Evolutionary conservation across 2,329 filamentous ascomycete genomes (phyloP).

Genomic region (Fusarium annulatum): DNA sequence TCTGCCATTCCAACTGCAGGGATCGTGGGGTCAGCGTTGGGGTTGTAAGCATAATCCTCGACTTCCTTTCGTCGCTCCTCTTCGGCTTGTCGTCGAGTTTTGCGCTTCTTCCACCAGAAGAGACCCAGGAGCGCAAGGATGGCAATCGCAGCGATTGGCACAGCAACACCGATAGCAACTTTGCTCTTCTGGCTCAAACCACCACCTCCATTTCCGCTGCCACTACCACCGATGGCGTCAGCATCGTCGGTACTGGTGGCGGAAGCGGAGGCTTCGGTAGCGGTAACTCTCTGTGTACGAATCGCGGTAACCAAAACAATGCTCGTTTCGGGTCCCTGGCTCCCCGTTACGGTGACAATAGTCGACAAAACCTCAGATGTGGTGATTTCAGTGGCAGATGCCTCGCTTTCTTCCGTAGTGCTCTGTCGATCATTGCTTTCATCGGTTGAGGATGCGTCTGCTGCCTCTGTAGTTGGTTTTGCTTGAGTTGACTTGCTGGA

Average conservation of each 20-base stretch:
- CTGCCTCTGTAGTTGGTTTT: slow-evolving; percentile 21
- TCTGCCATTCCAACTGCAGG: slow-evolving; percentile 61
- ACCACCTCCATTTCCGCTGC: slow-evolving; percentile 52
- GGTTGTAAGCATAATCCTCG: slow-evolving; percentile 97
- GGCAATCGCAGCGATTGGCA: slow-evolving; percentile 90
- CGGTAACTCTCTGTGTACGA: slow-evolving; percentile 30
- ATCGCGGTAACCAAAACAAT: slow-evolving; percentile 45
- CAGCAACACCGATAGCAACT: slow-evolving; percentile 92
- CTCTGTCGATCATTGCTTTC: slow-evolving; percentile 25
- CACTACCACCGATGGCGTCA: slow-evolving; percentile 43
- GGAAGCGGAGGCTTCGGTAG: slow-evolving; percentile 29
- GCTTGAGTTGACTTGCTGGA: slow-evolving; percentile 11
- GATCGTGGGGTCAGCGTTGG: slow-evolving; percentile 91
- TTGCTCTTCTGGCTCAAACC: slow-evolving; percentile 71
- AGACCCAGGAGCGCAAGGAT: slow-evolving; percentile 80
- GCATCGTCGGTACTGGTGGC: slow-evolving; percentile 44
- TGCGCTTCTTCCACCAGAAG: slow-evolving; percentile 89
- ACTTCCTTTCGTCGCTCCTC: slow-evolving; percentile 95
- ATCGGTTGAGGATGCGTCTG: slow-evolving; percentile 18
- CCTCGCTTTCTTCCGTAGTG: slow-evolving; percentile 11
- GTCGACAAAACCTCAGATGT: slow-evolving; percentile 33
- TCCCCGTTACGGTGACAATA: slow-evolving; percentile 43
- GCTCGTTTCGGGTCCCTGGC: slow-evolving; percentile 36
- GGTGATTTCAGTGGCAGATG: slow-evolving; percentile 24
- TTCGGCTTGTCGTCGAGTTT: slow-evolving; percentile 84